phyloP scores from a whole-genome alignment of 495 filamentous ascomycete genomes.

The Aspergillus homomorphus region DNA sequence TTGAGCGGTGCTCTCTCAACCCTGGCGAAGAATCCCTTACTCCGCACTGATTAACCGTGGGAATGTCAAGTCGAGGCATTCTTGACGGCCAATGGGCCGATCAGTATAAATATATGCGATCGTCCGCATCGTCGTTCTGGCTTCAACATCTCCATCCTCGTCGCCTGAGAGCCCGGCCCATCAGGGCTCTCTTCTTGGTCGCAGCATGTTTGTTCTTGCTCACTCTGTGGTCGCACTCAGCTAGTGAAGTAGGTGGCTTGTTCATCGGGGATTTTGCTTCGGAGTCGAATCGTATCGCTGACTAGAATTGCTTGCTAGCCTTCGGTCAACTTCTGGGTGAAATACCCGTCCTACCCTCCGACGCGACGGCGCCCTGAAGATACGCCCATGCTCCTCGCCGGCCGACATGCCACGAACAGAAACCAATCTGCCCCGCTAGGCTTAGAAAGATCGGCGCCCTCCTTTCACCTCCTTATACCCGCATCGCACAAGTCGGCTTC shows the following conservation, averaged over 20 bases:
- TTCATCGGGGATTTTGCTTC: background rate
- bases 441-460: constrained; percentile 45
- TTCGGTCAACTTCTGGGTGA: constrained; percentile 31
- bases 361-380: constrained; percentile 37
- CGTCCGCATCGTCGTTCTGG: constrained; percentile 22
- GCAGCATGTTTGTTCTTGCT: constrained; percentile 26
- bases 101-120: constrained; percentile 27
- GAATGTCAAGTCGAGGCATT: constrained; percentile 32
- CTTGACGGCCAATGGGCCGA: constrained; percentile 27
- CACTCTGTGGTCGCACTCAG: constrained; percentile 23
- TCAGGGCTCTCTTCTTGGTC: constrained; percentile 24
- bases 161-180: constrained; percentile 33
- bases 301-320: constrained; percentile 16
- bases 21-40: background rate
- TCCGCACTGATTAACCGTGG: constrained; percentile 3
- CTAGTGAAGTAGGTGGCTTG: constrained; percentile 15
- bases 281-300: constrained; percentile 3
- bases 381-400: constrained; percentile 29
- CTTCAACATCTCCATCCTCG: constrained; percentile 28
- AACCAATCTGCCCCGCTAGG: constrained; percentile 34
- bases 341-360: constrained; percentile 37
- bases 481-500: constrained; percentile 46
- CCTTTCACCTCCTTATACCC: constrained; percentile 62
- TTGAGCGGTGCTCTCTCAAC: constrained; percentile 1
- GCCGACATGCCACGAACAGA: constrained; percentile 14